Conservation (phyloP, 164 flowering plant genomes). For the Vitis rupestris region DNA sequence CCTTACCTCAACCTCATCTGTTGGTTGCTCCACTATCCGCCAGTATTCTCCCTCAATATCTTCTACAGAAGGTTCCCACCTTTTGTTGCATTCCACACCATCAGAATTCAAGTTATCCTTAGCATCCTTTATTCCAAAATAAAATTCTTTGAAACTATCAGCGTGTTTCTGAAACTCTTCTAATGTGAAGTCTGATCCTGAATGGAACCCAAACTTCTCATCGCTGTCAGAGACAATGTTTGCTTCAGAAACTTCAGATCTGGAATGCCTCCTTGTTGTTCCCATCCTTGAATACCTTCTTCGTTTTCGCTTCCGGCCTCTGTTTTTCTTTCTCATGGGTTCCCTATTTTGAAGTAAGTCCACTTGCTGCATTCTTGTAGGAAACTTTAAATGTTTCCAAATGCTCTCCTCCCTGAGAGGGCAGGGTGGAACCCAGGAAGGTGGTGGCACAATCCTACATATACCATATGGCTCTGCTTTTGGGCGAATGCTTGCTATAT, state of each 20-base stretch:
- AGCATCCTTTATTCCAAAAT: slow-evolving; percentile 46
- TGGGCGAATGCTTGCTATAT: slow-evolving; percentile 61
- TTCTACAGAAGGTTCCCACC: slow-evolving; percentile 57
- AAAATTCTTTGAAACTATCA: slow-evolving; percentile 48
- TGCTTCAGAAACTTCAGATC: slow-evolving; percentile 37
- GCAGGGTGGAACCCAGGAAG: slow-evolving; percentile 82
- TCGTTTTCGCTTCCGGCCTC: slow-evolving; percentile 59
- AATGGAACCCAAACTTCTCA: slow-evolving; percentile 84
- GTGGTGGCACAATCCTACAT: slow-evolving; percentile 85
- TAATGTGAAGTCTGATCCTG: slow-evolving; percentile 78
- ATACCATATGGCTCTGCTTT: slow-evolving; percentile 80
- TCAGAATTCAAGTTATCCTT: slow-evolving; percentile 16
- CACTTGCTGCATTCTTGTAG: slow-evolving; percentile 69
- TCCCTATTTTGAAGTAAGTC: slow-evolving; percentile 89
- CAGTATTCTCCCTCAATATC: slow-evolving; percentile 96
- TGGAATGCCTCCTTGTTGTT: slow-evolving; percentile 30
- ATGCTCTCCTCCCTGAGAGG: slow-evolving; percentile 51
- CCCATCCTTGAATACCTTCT: slow-evolving; percentile 48
- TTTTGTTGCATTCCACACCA: slow-evolving; percentile 17
- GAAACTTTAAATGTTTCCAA: slow-evolving; percentile 65
- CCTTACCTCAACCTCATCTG: slow-evolving; percentile 81
- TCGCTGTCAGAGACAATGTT: slow-evolving; percentile 47
- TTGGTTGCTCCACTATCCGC: slow-evolving; percentile 82
- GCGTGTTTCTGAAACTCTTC: slow-evolving; percentile 63
- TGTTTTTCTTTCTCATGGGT: slow-evolving; percentile 61